Conservation (phyloP, 805 yeast species). For the Saccharomycopsis sp. region DNA sequence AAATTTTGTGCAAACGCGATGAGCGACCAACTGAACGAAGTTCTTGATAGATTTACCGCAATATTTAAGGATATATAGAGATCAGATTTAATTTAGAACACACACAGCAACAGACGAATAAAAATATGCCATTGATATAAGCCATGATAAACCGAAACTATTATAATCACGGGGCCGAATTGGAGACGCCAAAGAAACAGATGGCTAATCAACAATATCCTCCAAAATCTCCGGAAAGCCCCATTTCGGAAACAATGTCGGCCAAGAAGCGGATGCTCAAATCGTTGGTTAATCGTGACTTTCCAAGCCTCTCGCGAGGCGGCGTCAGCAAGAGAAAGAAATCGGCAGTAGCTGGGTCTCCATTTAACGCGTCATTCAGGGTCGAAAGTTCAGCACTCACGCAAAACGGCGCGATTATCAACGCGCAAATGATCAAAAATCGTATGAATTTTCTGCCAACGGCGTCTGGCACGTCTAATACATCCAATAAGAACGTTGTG, state of each 20-base stretch:
- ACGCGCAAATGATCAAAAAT: background rate
- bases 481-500: background rate
- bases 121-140: background rate
- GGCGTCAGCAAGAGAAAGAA: background rate
- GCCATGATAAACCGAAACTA: background rate
- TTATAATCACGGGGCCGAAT: background rate
- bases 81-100: too few relatives aligned
- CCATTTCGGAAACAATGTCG: background rate
- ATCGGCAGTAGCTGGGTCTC: background rate
- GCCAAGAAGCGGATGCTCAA: conserved; percentile 1
- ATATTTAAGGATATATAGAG: too few relatives aligned
- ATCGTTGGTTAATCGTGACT: background rate
- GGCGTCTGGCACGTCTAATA: background rate
- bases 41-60: too few relatives aligned
- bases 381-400: background rate
- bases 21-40: too few relatives aligned
- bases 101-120: too few relatives aligned
- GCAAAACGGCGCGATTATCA: background rate
- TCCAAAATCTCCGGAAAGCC: background rate
- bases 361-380: background rate
- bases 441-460: background rate
- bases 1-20: too few relatives aligned
- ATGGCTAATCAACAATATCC: background rate
- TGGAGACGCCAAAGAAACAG: background rate
- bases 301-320: background rate